Evolutionary conservation across 1,284 basidiomycete species (phyloP), one percentile per base, ranked within the genome.

Genomic region (Anthracocystis walkeri): DNA sequence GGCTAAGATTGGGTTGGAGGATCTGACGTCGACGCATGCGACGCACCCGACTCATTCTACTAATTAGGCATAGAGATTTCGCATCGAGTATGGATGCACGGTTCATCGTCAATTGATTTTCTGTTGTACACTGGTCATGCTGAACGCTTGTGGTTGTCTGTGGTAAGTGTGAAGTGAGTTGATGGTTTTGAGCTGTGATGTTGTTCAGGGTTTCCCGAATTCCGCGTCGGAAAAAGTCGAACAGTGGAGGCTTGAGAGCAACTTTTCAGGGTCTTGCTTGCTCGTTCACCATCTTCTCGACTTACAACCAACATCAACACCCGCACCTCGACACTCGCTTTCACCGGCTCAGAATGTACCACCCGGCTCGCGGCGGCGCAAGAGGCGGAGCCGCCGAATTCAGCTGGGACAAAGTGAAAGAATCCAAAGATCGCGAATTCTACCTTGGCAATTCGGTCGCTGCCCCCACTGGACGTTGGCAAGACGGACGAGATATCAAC

Each of bases 1-100:
- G 46, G 89, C 89, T 78, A 95, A 92, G 87, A 93, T 94, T 88
- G 93, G 94, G 27, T 42, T 76, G 40, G 65, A 67, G 50, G 65
- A 72, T 21, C 52, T 76, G 38, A 67, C 68, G 10, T 62, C 54
- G 4, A 68, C 65, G 40, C 72, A 70, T 46, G 58, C 49, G 4
- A 65, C 50, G 50, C 55, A 45, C 16, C 42, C 54, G 40, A 27
- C 40, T 21, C 40, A 42, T 20, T 20, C 16, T 16, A 18, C 5
- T 8, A 5, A 31, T 2, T 20, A n/a, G n/a, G 18, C 7, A 12
- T 33, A 31, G 48, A 4, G 29, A 10, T 3, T 20, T 29, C 7
- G 27, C 27, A 31, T 27, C 46, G 31, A 10, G 8, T n/a, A 4
- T 16, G 29, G 4, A 31, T 12, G 27, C 48, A 4, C 31, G 8